Conservation (phyloP, 306 rosid species). For the Leucaena leucocephala region DNA sequence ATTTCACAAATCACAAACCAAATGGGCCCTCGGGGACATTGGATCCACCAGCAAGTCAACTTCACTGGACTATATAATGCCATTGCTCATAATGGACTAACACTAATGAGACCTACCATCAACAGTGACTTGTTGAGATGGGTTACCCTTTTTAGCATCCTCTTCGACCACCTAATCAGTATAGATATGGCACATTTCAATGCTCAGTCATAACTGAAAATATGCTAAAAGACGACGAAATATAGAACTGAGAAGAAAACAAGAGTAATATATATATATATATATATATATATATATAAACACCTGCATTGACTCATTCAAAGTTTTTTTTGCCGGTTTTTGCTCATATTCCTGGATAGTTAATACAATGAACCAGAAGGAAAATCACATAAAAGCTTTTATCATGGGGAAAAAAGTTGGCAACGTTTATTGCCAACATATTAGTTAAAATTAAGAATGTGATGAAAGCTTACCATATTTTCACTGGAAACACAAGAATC, state of each 20-base stretch:
- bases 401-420: background rate
- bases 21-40: conserved; percentile 35
- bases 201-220: background rate
- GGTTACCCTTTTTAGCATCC: conserved; percentile 37
- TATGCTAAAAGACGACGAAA: background rate
- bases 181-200: conserved; percentile 21
- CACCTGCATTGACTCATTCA: too few species aligned
- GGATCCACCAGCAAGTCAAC: conserved; percentile 49
- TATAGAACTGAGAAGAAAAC: background rate
- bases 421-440: background rate
- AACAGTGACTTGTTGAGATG: conserved; percentile 50
- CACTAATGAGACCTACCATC: conserved; percentile 48
- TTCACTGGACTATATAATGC: conserved; percentile 53
- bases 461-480: conserved; percentile 46
- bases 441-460: conserved; percentile 4
- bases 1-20: too few species aligned
- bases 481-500: conserved; percentile 56
- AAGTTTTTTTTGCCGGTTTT: too few species aligned
- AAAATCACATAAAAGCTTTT: background rate
- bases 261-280: too few species aligned
- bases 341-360: too few species aligned
- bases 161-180: conserved; percentile 57
- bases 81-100: conserved; percentile 60
- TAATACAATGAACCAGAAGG: background rate
- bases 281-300: too few species aligned